phyloP scores from a whole-genome alignment of 2,329 filamentous ascomycete species.

The Aspergillus sergii region DNA sequence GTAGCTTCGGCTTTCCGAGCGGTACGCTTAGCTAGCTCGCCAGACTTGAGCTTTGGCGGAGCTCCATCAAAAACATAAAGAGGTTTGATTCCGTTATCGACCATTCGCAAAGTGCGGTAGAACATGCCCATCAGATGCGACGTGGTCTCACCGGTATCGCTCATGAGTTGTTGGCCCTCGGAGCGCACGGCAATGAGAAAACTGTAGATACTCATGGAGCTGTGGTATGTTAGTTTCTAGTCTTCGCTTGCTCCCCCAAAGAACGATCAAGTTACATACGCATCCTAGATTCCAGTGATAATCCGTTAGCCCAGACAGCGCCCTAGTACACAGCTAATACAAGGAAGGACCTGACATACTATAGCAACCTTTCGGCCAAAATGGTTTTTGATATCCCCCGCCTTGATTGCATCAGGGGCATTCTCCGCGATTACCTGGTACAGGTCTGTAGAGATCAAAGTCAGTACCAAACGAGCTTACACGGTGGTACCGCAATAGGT shows the following conservation, averaged over 20 bases:
- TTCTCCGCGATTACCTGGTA: conserved; percentile 86
- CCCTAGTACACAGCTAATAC: background rate
- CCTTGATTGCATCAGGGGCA: conserved; percentile 92
- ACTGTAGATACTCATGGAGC: conserved; percentile 98
- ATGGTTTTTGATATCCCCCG: conserved; percentile 97
- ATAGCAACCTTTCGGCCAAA: conserved; percentile 98
- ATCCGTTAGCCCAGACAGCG: conserved; percentile 12
- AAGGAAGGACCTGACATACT: conserved; percentile 57
- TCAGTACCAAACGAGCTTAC: conserved; percentile 15
- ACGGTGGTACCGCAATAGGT: conserved; percentile 47
- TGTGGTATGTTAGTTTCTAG: conserved; percentile 39
- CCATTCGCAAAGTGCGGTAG: conserved; percentile 96
- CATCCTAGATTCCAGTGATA: conserved; percentile 52
- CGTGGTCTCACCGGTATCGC: conserved; percentile 91
- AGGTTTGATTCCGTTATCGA: conserved; percentile 98
- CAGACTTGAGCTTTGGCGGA: conserved; percentile 95
- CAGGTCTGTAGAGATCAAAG: conserved; percentile 56
- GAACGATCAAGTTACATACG: conserved; percentile 43
- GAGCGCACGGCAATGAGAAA: conserved; percentile 97
- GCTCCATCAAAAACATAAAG: conserved; percentile 98
- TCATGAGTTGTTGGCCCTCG: conserved; percentile 94
- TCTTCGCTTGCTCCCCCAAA: background rate
- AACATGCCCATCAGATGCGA: conserved; percentile 99
- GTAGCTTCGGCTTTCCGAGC: conserved; percentile 91
- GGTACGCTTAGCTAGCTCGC: conserved; percentile 93